A percentile compares a stretch with the other conserved stretches of the same genome.
These are phyloP conservation scores for Lophium mytilinum DNA, from an alignment of 495 filamentous ascomycete species.

Conservation along the genomic window DNA sequence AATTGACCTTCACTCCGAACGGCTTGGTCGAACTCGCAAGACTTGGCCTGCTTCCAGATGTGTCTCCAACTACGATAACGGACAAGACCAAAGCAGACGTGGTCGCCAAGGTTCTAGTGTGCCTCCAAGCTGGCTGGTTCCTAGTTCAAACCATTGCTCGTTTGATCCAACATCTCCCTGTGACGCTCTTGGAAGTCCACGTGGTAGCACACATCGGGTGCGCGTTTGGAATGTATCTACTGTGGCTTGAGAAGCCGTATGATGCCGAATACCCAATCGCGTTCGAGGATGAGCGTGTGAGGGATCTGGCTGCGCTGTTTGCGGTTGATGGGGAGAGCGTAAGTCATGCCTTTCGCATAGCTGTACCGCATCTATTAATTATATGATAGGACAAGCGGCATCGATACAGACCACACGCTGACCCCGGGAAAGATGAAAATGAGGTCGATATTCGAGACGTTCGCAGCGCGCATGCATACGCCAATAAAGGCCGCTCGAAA, in stretches of 20 bases:
- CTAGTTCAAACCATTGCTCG: constrained; percentile 30
- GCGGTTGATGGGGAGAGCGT: neutral
- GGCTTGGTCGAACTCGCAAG: constrained; percentile 21
- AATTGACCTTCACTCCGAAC: constrained; percentile 24
- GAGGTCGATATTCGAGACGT: no score
- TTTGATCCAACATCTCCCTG: constrained; percentile 17
- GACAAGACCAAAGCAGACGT: constrained; percentile 33
- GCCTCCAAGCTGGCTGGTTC: constrained; percentile 36
- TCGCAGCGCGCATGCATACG: no score
- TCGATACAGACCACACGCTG: no score
- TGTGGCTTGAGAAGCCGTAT: constrained; percentile 37
- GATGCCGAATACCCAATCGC: constrained; percentile 11
- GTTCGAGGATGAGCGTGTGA: constrained; percentile 1
- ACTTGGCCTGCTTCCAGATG: constrained; percentile 13
- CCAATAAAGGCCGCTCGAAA: no score
- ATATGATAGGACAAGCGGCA: neutral
- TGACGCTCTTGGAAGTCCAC: constrained; percentile 34
- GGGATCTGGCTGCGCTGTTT: constrained; percentile 11
- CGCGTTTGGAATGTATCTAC: constrained; percentile 32
- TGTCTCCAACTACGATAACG: constrained; percentile 12
- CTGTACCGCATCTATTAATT: no score
- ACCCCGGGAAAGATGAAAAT: neutral
- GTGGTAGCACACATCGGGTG: constrained; percentile 33
- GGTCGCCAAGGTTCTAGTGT: constrained; percentile 32
- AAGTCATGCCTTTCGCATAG: neutral